Percentiles rank a stretch among this genome's conserved stretches.
Conservation (phyloP, 2,329 filamentous ascomycete genomes). For the Pestalotiopsis sp. region DNA sequence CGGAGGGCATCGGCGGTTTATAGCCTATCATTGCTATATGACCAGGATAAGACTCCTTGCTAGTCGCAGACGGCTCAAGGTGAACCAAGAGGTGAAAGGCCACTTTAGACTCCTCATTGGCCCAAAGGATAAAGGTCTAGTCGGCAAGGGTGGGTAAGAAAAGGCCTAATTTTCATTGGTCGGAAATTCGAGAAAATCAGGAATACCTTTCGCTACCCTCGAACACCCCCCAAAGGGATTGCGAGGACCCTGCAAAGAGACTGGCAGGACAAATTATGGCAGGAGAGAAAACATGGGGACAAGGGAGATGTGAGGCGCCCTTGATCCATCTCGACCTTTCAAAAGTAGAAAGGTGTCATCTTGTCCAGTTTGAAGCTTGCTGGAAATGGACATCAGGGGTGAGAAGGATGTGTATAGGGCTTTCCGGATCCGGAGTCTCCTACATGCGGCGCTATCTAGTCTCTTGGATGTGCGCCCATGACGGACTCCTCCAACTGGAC, state of each 20-base stretch:
- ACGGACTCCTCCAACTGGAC: neutral
- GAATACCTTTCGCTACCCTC: neutral
- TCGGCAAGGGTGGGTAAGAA: slow-evolving; percentile 1
- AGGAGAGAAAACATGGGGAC: neutral
- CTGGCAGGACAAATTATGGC: neutral
- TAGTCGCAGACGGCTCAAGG: slow-evolving; percentile 14
- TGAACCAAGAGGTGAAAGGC: slow-evolving; percentile 7
- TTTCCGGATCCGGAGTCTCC: neutral
- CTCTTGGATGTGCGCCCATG: neutral
- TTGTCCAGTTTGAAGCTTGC: slow-evolving; percentile 7
- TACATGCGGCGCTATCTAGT: neutral
- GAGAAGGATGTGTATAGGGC: neutral
- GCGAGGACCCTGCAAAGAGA: neutral
- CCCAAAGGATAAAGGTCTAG: neutral
- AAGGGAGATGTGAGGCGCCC: neutral
- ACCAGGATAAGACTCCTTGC: slow-evolving; percentile 5
- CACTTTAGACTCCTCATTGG: slow-evolving; percentile 12
- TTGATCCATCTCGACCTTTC: neutral
- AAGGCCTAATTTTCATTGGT: slow-evolving; percentile 7
- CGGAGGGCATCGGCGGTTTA: slow-evolving; percentile 1
- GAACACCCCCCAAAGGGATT: neutral
- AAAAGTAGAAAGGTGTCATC: slow-evolving; percentile 1
- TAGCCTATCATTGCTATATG: slow-evolving; percentile 16
- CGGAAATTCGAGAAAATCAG: slow-evolving; percentile 8
- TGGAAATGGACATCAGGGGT: slow-evolving; percentile 1